Evolutionary conservation across 2,329 filamentous ascomycete genomes (phyloP), one percentile per base, ranked within the genome.

Genomic region (Aspergillus clavatus): DNA sequence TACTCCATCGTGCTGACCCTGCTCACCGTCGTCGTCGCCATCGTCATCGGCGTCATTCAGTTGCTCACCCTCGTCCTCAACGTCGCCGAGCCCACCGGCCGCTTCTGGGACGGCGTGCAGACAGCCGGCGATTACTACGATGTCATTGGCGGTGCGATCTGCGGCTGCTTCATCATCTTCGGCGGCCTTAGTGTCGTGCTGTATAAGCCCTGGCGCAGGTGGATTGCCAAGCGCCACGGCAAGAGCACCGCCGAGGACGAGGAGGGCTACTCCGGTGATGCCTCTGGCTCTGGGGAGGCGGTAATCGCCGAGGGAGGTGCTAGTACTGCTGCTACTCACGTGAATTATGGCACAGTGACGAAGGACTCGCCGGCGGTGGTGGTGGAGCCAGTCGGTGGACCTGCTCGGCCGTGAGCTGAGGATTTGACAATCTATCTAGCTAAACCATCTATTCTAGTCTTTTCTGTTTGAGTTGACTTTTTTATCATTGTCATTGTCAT

Each of bases 21-120:
- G 3, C 80, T 95, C 41, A 96, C 89, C 0, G 86, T 95, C 19
- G 70, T 86, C 4, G 89, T 95, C 0, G 88, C 89, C 1, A 79
- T 88, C 2, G 84, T 93, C 22, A 95, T 97, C 55, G 91, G 91
- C 18, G 74, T 86, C 12, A 78, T 97, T 19, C 93, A 98, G 65
- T 72, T 95, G 0, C 73, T 97, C 8, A 89, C 83, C 2, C 74
- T 97, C 7, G 76, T 89, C 2, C 73, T 87, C 43, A 88, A 90
- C 57, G 83, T 91, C 0, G 84, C 86, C 0, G 75, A 86, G 42
- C 85, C 87, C 0, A 70, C 77, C 12, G 89, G 89, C 0, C 67
- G 66, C n/a, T 96, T 97, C 67, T 97, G 93, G 93, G 83, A 95
- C 42, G 90, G 89, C 0, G 86, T 97, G 0, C 79, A 81, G 40